Conservation (phyloP, 2,329 filamentous ascomycete genomes). For the Calonectria henricotiae region DNA sequence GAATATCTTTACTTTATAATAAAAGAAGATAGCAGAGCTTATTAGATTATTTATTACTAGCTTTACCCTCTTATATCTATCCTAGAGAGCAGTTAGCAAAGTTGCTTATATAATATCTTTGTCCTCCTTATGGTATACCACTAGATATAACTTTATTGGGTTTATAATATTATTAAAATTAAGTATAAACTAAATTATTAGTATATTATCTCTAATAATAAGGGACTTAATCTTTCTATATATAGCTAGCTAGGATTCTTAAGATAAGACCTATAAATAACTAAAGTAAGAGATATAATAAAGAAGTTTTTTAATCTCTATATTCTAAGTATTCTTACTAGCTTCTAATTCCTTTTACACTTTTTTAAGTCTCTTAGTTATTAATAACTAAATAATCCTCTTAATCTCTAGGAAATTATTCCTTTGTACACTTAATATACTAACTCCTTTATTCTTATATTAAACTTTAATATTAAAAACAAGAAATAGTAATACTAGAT, state of each 20-base stretch:
- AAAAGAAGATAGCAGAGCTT: constrained; percentile 25
- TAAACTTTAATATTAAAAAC: constrained; percentile 28
- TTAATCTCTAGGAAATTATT: too few relatives aligned
- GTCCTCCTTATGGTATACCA: background rate
- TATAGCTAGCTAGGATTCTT: background rate
- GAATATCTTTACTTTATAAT: constrained; percentile 7
- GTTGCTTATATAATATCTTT: background rate
- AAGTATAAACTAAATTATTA: background rate
- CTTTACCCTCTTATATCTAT: constrained; percentile 18
- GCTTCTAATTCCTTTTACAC: background rate
- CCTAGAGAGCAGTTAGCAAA: background rate
- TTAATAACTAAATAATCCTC: too few relatives aligned
- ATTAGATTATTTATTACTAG: constrained; percentile 20
- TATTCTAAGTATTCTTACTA: background rate
- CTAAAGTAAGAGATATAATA: constrained; percentile 15
- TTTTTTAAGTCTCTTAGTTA: background rate
- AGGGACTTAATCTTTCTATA: constrained; percentile 14
- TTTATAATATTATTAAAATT: background rate
- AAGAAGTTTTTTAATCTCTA: too few relatives aligned
- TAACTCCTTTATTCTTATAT: too few relatives aligned
- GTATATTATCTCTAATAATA: too few relatives aligned
- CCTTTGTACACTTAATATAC: too few relatives aligned
- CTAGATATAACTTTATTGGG: background rate
- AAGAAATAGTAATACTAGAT: constrained; percentile 28
- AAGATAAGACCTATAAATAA: constrained; percentile 12